Percentiles rank a stretch among this genome's conserved stretches.
phyloP scores from a whole-genome alignment of 495 filamentous ascomycete genomes.

The Neurospora intermedia region DNA sequence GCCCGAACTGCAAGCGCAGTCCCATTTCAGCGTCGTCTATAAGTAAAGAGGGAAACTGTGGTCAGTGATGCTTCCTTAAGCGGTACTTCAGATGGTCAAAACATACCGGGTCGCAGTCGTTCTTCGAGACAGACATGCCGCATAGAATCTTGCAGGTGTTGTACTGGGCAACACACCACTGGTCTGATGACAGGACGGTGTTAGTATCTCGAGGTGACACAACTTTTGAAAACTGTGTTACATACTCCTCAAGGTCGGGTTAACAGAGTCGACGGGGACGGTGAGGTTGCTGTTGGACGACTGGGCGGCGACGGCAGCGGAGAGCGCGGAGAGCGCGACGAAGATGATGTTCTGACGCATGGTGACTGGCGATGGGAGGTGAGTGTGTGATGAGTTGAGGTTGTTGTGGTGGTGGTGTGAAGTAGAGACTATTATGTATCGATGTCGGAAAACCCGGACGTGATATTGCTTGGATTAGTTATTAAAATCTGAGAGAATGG shows the following conservation, averaged over 20 bases:
- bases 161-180: slow-evolving; percentile 26
- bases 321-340: slow-evolving; percentile 23
- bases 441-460: background rate
- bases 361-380: slow-evolving; percentile 3
- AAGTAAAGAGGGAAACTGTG: background rate
- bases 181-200: slow-evolving; percentile 3
- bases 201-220: background rate
- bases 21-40: slow-evolving; percentile 19
- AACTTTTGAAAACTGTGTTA: background rate
- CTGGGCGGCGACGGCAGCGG: slow-evolving; percentile 16
- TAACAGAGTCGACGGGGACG: slow-evolving; percentile 15
- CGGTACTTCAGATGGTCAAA: background rate
- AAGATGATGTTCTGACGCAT: slow-evolving; percentile 22
- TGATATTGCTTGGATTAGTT: background rate
- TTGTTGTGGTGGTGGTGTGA: background rate
- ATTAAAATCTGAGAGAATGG: background rate
- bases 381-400: background rate
- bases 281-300: slow-evolving; percentile 19
- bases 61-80: slow-evolving; percentile 4
- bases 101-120: slow-evolving; percentile 22
- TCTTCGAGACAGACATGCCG: slow-evolving; percentile 5
- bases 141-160: slow-evolving; percentile 27
- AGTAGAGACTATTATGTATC: background rate
- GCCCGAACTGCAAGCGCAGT: slow-evolving; percentile 25
- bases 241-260: slow-evolving; percentile 12